These are phyloP conservation scores for Lepidium africanum DNA, from an alignment of 345 rosid genomes.

Conservation along the genomic window DNA sequence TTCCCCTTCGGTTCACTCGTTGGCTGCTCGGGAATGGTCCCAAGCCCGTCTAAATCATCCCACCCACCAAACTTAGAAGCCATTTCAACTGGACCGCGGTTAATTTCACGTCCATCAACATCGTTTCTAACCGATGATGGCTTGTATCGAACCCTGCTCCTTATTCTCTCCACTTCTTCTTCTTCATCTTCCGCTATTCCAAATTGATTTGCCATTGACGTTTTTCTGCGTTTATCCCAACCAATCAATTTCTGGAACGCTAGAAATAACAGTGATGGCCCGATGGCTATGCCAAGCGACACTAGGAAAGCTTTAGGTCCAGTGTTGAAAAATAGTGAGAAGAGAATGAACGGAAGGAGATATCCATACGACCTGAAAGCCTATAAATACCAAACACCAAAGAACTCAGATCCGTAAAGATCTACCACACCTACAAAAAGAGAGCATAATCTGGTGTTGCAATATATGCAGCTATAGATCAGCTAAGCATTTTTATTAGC, in stretches of 20 bases:
- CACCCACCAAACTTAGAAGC: constrained; percentile 31
- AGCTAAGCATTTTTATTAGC: background rate
- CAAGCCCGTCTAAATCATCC: constrained; percentile 20
- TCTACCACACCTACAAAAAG: background rate
- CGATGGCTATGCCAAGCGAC: constrained; percentile 19
- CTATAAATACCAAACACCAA: constrained; percentile 11
- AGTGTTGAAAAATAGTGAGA: constrained; percentile 25
- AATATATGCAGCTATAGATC: background rate
- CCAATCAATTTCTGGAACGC: constrained; percentile 29
- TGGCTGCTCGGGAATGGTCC: background rate
- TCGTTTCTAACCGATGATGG: constrained; percentile 8
- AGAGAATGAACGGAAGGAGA: constrained; percentile 28
- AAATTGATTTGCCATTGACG: constrained; percentile 11
- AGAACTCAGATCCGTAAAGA: background rate
- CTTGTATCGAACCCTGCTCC: constrained; percentile 1
- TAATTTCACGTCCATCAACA: background rate
- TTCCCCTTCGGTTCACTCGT: background rate
- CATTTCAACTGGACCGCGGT: background rate
- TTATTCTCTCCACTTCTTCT: background rate
- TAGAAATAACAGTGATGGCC: constrained; percentile 16
- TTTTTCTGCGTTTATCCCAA: constrained; percentile 15
- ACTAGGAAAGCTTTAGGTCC: constrained; percentile 31
- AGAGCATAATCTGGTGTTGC: background rate
- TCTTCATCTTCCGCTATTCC: background rate
- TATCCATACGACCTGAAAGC: constrained; percentile 29